Evolutionary conservation across 2,329 filamentous ascomycete species (phyloP), one percentile per base, ranked within the genome.

Genomic region (Calonectria hawksworthii): DNA sequence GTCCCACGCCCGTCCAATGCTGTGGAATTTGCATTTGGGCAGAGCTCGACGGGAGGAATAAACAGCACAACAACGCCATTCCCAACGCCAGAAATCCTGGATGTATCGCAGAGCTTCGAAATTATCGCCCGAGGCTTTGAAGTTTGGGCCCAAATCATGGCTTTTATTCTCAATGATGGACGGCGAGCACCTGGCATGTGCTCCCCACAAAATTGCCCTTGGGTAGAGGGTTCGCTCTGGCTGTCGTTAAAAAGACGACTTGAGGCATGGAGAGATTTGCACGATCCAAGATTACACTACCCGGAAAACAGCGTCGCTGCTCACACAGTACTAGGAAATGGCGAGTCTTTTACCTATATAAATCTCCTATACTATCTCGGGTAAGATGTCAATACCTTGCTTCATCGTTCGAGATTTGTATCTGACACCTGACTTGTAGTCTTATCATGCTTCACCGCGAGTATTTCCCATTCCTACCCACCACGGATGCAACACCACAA

Each of bases 341-440:
- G 83, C 2, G 85, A 87, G 69, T 82, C 83, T 0, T 86, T 86
- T 74, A 83, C 83, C 1, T 86, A 85, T 54, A 77, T 87, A 3
- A 87, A 87, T 61, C 73, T 87, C 2, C 72, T 87, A 6, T 87
- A 86, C 74, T 86, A 86, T 64, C 80, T 85, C n/a, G 84, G 85
- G 85, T 85, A 73, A 64, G 81, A 14, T n/a, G 1, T 26, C n/a
- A n/a, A n/a, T 18, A 18, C 14, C 21, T 14, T 18, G 23, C 5
- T 14, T 18, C 10, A 18, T 2, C 13, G 23, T 18, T n/a, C n/a
- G 4, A 18, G 1, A 16, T 7, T 13, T 41, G 26, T 18, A 32
- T 26, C 21, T n/a, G 5, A 65, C 26, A 3, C 11, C 9, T 11
- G 2, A 30, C n/a, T 26, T 7, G 16, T 44, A 87, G 86, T 70